phyloP scores from a whole-genome alignment of 495 filamentous ascomycete genomes.

The Haplographium delicatum region DNA sequence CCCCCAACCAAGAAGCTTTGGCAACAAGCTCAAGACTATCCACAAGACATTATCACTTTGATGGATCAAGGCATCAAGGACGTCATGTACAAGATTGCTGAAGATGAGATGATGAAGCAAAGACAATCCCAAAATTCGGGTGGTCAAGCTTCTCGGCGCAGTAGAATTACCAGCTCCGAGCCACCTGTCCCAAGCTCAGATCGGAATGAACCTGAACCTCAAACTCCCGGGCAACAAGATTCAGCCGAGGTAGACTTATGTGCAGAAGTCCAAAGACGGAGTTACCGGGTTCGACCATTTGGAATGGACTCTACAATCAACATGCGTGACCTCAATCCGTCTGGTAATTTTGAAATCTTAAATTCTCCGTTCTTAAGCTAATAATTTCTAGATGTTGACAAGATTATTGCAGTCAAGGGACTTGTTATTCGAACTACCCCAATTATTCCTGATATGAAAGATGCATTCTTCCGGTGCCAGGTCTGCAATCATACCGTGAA shows the following conservation, averaged over 20 bases:
- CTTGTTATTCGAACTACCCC: slow-evolving; percentile 94
- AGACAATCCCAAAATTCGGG: slow-evolving; percentile 50
- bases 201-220: slow-evolving; percentile 40
- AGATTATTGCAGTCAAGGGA: slow-evolving; percentile 91
- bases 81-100: slow-evolving; percentile 83
- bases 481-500: slow-evolving; percentile 86
- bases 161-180: slow-evolving; percentile 55
- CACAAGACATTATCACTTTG: slow-evolving; percentile 89
- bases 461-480: slow-evolving; percentile 90
- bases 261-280: slow-evolving; percentile 33
- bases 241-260: slow-evolving; percentile 49
- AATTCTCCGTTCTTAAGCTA: background rate
- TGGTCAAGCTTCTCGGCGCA: slow-evolving; percentile 32
- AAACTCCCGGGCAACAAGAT: slow-evolving; percentile 30
- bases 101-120: slow-evolving; percentile 65
- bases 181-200: slow-evolving; percentile 73
- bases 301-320: slow-evolving; percentile 85
- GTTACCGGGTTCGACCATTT: slow-evolving; percentile 83
- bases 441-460: slow-evolving; percentile 96
- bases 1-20: slow-evolving; percentile 89
- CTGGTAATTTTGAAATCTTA: slow-evolving; percentile 42
- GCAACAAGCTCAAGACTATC: slow-evolving; percentile 90
- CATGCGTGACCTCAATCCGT: slow-evolving; percentile 88
- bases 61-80: slow-evolving; percentile 96
- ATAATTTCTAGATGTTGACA: slow-evolving; percentile 74